Conservation (phyloP, 2,329 filamentous ascomycete genomes). For the Aspergillus unguis region DNA sequence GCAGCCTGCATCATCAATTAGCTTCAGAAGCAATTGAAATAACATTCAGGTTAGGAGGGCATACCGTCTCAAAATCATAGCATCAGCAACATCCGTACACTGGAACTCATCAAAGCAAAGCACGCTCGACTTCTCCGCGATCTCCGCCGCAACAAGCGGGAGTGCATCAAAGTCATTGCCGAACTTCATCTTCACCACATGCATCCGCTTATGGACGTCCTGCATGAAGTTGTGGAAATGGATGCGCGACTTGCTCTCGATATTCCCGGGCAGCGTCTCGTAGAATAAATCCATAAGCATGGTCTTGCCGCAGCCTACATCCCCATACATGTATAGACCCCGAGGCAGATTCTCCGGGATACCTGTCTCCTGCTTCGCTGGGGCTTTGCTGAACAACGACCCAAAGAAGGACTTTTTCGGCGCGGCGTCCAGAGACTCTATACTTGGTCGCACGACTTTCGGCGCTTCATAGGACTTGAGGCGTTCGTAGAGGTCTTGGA, state of each 20-base stretch:
- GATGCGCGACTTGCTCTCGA: constrained; percentile 81
- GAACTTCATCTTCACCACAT: constrained; percentile 83
- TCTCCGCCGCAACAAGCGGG: constrained; percentile 90
- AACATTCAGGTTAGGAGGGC: constrained; percentile 3
- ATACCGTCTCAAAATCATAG: constrained; percentile 86
- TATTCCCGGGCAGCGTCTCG: constrained; percentile 78
- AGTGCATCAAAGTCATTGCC: constrained; percentile 87
- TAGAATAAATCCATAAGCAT: constrained; percentile 99
- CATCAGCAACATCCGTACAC: constrained; percentile 95
- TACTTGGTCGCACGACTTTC: constrained; percentile 69
- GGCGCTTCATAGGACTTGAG: constrained; percentile 70
- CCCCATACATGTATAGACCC: constrained; percentile 91
- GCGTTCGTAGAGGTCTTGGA: constrained; percentile 86
- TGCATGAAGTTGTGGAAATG: constrained; percentile 99
- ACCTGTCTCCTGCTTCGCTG: constrained; percentile 29
- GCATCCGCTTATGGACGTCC: constrained; percentile 85
- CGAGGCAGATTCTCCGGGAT: constrained; percentile 76
- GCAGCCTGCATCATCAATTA: constrained; percentile 50
- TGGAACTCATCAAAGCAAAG: constrained; percentile 99
- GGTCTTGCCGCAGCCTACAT: constrained; percentile 96
- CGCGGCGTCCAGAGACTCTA: constrained; percentile 63
- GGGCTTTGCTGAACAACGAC: constrained; percentile 40
- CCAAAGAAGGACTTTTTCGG: constrained; percentile 53
- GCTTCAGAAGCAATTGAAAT: neutral
- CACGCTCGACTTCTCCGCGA: constrained; percentile 78